These are phyloP conservation scores for Beta corolliflora DNA, from an alignment of 179 eudicot genomes.

Conservation along the genomic window DNA sequence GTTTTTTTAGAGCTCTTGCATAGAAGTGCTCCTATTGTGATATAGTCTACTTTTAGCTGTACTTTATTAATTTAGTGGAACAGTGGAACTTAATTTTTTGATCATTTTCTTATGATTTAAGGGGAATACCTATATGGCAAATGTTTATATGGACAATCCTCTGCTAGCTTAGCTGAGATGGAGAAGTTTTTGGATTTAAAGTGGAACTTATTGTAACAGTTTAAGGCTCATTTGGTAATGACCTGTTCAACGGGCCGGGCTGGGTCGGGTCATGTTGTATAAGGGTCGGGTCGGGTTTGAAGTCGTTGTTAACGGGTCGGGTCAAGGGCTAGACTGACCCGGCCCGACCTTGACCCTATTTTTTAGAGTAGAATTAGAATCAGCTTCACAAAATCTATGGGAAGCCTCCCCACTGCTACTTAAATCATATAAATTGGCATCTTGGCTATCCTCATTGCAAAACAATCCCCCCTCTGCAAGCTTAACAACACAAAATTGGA, in stretches of 20 bases:
- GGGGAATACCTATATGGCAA: neutral
- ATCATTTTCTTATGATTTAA: neutral
- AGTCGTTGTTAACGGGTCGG: too few species aligned
- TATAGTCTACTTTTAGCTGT: too few species aligned
- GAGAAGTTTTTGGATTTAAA: neutral
- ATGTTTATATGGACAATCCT: neutral
- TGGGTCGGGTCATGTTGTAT: too few species aligned
- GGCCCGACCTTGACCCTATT: too few species aligned
- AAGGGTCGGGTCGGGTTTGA: too few species aligned
- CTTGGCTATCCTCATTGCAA: slow-evolving; percentile 57
- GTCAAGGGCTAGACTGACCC: too few species aligned
- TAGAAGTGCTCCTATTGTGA: neutral
- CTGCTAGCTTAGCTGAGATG: neutral
- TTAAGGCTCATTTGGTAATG: neutral
- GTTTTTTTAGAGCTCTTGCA: neutral
- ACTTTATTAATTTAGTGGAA: too few species aligned
- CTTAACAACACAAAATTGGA: slow-evolving; percentile 95
- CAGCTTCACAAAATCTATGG: slow-evolving; percentile 18
- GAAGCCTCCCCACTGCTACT: slow-evolving; percentile 8
- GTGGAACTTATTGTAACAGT: neutral
- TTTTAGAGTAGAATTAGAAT: too few species aligned
- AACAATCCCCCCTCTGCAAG: slow-evolving; percentile 95
- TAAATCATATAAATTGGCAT: slow-evolving; percentile 45
- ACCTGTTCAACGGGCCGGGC: too few species aligned
- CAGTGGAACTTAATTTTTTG: neutral